Evolutionary conservation across 768 basidiomycete genomes (phyloP).

Genomic region (Lyophyllum shimeji): DNA sequence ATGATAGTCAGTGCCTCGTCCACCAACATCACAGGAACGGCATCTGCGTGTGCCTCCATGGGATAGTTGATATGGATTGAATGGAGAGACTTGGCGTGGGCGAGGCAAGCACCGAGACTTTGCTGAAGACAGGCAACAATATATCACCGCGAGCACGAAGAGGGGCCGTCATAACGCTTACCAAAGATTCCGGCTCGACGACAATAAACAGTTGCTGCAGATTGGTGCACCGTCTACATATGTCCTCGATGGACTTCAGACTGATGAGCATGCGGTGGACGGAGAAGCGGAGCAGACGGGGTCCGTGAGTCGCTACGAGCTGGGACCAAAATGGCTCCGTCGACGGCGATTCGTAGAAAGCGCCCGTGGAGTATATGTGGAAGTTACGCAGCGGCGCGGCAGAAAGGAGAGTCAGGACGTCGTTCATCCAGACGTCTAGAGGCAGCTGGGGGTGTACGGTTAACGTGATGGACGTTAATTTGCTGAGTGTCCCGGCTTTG

Average conservation of each 20-base stretch:
- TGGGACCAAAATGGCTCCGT: slow-evolving; percentile 50
- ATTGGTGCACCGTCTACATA: slow-evolving; percentile 52
- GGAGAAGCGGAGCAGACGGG: slow-evolving; percentile 54
- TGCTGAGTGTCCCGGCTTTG: slow-evolving; percentile 33
- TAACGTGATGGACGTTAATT: slow-evolving; percentile 57
- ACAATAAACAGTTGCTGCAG: slow-evolving; percentile 69
- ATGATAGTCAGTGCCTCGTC: slow-evolving; percentile 45
- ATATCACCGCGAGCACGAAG: not conserved
- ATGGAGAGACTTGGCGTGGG: slow-evolving; percentile 45
- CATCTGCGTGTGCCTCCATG: slow-evolving; percentile 25
- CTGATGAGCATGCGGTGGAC: slow-evolving; percentile 63
- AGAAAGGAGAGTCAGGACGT: slow-evolving; percentile 42
- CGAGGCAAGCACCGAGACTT: slow-evolving; percentile 39
- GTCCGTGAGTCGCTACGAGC: slow-evolving; percentile 51
- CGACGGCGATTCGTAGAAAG: slow-evolving; percentile 36
- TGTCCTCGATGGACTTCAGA: slow-evolving; percentile 44
- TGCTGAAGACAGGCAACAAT: slow-evolving; percentile 28
- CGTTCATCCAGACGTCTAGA: slow-evolving; percentile 42
- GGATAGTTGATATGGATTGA: slow-evolving; percentile 63
- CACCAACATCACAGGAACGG: slow-evolving; percentile 28
- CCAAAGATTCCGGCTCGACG: slow-evolving; percentile 45
- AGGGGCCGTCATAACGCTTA: slow-evolving; percentile 22
- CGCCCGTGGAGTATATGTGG: slow-evolving; percentile 58
- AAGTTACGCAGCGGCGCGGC: slow-evolving; percentile 54
- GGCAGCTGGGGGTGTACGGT: slow-evolving; percentile 40